Evolutionary conservation across 345 rosid genomes (phyloP).

Genomic region (Garcia nutans): DNA sequence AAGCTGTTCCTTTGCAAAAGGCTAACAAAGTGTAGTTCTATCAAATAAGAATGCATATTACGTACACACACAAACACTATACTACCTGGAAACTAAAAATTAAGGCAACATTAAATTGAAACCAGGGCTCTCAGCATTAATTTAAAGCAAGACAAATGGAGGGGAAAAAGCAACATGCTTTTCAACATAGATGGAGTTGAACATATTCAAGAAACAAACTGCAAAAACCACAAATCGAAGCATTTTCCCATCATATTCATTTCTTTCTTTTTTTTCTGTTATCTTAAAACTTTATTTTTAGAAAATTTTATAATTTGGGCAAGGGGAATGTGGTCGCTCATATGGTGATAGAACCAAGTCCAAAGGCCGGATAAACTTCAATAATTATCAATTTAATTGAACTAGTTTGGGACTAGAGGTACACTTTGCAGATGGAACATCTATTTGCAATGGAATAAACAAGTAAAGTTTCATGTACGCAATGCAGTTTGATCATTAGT

Average conservation of each 20-base stretch:
- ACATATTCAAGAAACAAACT: neutral
- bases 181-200: neutral
- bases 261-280: no score
- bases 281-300: neutral
- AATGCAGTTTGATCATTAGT: constrained; percentile 4
- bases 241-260: neutral
- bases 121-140: neutral
- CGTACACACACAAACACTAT: no score
- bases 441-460: neutral
- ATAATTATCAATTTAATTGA: neutral
- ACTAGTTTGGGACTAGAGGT: neutral
- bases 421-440: neutral
- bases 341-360: neutral
- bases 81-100: neutral
- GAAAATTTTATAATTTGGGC: neutral
- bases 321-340: neutral
- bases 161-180: neutral
- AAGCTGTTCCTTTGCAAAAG: no score
- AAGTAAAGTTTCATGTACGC: neutral
- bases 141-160: neutral
- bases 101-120: neutral
- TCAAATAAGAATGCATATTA: no score
- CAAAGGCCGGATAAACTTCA: neutral
- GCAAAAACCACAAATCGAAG: neutral
- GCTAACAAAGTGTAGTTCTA: no score